Base-by-base conservation (phyloP, 768 basidiomycete genomes). In the Lactarius psammicola region DNA sequence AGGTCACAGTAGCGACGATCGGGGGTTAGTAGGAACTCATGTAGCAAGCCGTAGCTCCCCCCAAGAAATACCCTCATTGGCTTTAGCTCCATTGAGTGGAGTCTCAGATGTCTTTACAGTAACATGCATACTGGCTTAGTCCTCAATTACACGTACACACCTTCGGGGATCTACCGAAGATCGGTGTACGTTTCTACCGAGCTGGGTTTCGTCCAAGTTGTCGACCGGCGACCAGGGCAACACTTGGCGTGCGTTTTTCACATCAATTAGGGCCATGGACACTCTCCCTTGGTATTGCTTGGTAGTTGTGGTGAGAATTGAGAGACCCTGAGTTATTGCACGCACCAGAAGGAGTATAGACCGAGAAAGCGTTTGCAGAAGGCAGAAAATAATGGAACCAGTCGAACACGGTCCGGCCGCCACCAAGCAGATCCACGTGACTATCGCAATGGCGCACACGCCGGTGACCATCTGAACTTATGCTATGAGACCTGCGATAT, bases 221-320 rank as follows among this genome's bases (percentile, higher is more conserved):
- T 36, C 11, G 34, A 9, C 34, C 11, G 34, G 36, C 13, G 13
- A 5, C 36, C 13, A 15, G 36, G 3, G 5, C 13, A 33, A 60
- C 34, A 63, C 28, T 46, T 46, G 49, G 42, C 59, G 57, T 18
- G 66, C 60, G 63, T 56, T 71, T 71, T 57, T 66, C 63, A 23
- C 60, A 60, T 58, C 67, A 69, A 18, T 65, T 67, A 13, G 64
- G 68, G 56, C 71, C 67, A 30, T 71, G 71, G 36, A 69, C 15
- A 17, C 56, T 53, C 36, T 62, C 68, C n/a, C 5, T 54, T 55
- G 11, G 42, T 17, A n/a, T 36, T 33, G 18, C 70, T 59, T 30
- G 70, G 51, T 65, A 70, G 8, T 56, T 42, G 38, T 61, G 51
- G 33, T 34, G 51, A n/a, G n/a, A n/a, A n/a, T n/a, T n/a, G 4